Evolutionary conservation across 1,284 basidiomycete species (phyloP), one percentile per base, ranked within the genome.

Genomic region (Puccinia coronata): DNA sequence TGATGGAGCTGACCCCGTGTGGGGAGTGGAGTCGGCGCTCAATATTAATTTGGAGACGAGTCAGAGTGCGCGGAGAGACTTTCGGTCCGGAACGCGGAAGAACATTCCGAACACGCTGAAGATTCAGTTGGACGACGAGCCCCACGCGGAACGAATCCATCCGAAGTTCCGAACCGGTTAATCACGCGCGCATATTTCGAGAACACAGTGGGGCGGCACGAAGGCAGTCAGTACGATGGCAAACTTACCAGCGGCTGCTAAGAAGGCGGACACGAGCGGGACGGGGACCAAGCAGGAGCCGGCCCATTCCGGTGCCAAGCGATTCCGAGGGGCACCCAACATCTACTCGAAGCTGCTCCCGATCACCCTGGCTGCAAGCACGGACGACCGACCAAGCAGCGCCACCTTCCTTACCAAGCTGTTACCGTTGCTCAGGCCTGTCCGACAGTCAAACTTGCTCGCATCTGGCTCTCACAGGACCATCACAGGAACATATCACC

Each of bases 261-360:
- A n/a, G 39, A 41, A 67, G 41, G 36, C 63, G 25, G 63, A 41
- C 18, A 20, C 9, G n/a, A 41, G 11, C 8, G 20, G 28, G 6
- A 41, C 39, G 25, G 18, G 20, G 25, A 53, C 69, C 47, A 71
- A 71, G 31, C 69, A 53, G 20, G 47, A 71, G 47, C 69, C 69
- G 31, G 23, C 69, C 18, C 69, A 71, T 53, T 71, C 69, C 16
- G 11, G 41, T 49, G 69, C 69, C 18, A 71, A 71, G 47, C 69
- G 69, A 71, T 28, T 71, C 23, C 43, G 69, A 71, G 69, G 69
- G 53, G 25, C 69, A 31, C 28, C 69, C 25, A 23, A 25, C 39
- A 23, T 71, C 43, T 71, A 71, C 69, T 71, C 69, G 31, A 31
- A 71, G 47, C 47, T 59, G 34, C 57, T 59, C 31, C 57, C 57